Evolutionary conservation across 108 stramenopile genomes (phyloP).

Genomic region (Pseudonitzschia delicatissima): DNA sequence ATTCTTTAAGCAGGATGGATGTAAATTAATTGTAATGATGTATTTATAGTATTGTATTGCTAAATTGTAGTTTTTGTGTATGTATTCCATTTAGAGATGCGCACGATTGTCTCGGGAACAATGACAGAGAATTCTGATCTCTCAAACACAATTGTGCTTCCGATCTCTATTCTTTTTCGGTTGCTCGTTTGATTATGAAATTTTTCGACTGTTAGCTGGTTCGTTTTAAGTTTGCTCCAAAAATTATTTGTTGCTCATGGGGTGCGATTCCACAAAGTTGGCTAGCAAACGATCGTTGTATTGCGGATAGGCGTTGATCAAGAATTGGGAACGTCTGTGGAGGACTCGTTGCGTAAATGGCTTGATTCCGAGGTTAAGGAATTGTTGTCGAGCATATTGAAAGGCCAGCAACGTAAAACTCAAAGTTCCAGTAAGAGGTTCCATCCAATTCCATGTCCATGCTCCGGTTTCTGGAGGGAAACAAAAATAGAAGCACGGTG

Average conservation of each 20-base stretch:
- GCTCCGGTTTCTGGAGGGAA: conserved; percentile 64
- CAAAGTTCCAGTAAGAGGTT: conserved; percentile 78
- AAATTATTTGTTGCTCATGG: background rate
- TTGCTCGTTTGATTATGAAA: background rate
- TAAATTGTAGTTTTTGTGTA: too few species aligned
- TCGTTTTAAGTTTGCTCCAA: too few species aligned
- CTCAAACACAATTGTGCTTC: too few species aligned
- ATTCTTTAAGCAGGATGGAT: too few species aligned
- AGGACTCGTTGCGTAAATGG: conserved; percentile 64
- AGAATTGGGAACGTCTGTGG: conserved; percentile 23
- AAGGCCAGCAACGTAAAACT: conserved; percentile 79
- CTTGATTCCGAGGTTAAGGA: conserved; percentile 77
- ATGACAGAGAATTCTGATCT: too few species aligned
- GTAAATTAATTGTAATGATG: too few species aligned
- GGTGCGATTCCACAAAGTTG: conserved; percentile 7
- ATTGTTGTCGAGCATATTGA: conserved; percentile 50
- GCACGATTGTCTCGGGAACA: too few species aligned
- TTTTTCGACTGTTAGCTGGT: too few species aligned
- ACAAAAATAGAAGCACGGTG: too few species aligned
- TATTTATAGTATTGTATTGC: too few species aligned
- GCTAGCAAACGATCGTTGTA: conserved; percentile 16
- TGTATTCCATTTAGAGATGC: too few species aligned
- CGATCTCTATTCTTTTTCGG: background rate
- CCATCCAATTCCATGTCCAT: conserved; percentile 88
- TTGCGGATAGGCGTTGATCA: conserved; percentile 44